phyloP scores from a whole-genome alignment of 306 rosid species.

The Macrotyloma uniflorum region DNA sequence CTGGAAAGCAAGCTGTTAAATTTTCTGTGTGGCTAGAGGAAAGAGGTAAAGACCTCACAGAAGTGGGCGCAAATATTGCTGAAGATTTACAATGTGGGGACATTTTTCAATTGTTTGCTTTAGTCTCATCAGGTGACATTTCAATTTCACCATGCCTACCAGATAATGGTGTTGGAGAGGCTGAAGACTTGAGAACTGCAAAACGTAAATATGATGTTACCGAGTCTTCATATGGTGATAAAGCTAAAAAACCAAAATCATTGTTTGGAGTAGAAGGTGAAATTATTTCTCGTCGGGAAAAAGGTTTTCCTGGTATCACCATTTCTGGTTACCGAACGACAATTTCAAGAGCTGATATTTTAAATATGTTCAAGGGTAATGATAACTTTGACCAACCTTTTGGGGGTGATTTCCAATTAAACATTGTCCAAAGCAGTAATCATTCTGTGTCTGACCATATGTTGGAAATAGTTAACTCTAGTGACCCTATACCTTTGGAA shows the following conservation, averaged over 20 bases:
- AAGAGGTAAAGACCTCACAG: conserved; percentile 64
- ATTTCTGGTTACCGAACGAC: conserved; percentile 52
- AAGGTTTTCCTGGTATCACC: conserved; percentile 88
- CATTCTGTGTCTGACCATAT: conserved; percentile 45
- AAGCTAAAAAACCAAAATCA: conserved; percentile 67
- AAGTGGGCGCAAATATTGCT: conserved; percentile 59
- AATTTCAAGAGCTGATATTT: conserved; percentile 58
- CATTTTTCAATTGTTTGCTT: conserved; percentile 78
- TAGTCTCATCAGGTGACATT: conserved; percentile 75
- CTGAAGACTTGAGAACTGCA: conserved; percentile 73
- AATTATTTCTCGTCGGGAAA: conserved; percentile 88
- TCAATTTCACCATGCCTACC: conserved; percentile 78
- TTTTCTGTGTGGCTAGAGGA: conserved; percentile 70
- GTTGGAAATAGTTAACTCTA: conserved; percentile 48
- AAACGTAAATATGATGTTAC: conserved; percentile 70
- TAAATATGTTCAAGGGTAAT: conserved; percentile 59
- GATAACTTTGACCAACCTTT: conserved; percentile 41
- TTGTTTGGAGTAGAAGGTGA: conserved; percentile 74
- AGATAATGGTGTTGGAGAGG: conserved; percentile 86
- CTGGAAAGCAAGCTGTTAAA: conserved; percentile 72
- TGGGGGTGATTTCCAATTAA: conserved; percentile 39
- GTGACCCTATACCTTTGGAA: conserved; percentile 41
- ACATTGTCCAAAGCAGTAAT: conserved; percentile 31
- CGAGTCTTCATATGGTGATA: conserved; percentile 55
- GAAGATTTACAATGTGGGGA: conserved; percentile 89